Evolutionary conservation across 805 yeast genomes (phyloP).

Genomic region (Wickerhamiella galacta): DNA sequence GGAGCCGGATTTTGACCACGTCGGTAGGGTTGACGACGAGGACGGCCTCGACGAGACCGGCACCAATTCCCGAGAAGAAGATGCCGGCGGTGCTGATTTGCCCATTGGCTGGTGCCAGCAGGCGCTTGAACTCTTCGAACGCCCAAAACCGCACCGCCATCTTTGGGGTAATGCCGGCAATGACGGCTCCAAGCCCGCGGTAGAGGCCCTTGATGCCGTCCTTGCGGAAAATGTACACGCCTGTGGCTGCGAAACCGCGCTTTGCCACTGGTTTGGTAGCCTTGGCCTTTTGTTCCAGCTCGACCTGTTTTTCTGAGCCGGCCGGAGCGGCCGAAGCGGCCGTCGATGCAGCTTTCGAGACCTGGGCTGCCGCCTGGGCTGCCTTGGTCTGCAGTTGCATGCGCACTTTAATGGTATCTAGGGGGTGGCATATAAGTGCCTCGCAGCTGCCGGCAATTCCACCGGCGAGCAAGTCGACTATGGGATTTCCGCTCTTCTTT

Average conservation of each 20-base stretch:
- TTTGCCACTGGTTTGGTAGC: slow-evolving; percentile 24
- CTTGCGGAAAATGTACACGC: slow-evolving; percentile 53
- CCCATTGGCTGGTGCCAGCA: slow-evolving; percentile 41
- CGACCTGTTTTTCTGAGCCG: slow-evolving; percentile 1
- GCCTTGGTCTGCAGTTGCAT: slow-evolving; percentile 78
- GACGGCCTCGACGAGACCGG: slow-evolving; percentile 93
- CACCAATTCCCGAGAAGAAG: slow-evolving; percentile 88
- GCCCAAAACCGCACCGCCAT: slow-evolving; percentile 96
- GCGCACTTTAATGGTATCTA: slow-evolving; percentile 91
- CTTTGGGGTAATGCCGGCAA: slow-evolving; percentile 92
- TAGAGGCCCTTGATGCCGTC: slow-evolving; percentile 78
- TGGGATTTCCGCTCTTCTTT: slow-evolving; percentile 16
- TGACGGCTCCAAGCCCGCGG: slow-evolving; percentile 94
- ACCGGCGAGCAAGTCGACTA: slow-evolving; percentile 48
- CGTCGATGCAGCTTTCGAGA: slow-evolving; percentile 10
- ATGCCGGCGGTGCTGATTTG: slow-evolving; percentile 55
- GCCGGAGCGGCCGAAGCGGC: slow-evolving; percentile 6
- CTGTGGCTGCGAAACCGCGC: slow-evolving; percentile 79
- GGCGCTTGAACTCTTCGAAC: slow-evolving; percentile 69
- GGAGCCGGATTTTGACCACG: slow-evolving; percentile 89
- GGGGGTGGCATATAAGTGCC: slow-evolving; percentile 96
- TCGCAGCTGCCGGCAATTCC: slow-evolving; percentile 95
- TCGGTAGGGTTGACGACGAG: slow-evolving; percentile 93
- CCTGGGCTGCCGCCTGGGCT: slow-evolving; percentile 16
- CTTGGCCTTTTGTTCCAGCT: slow-evolving; percentile 4